Evolutionary conservation across 805 yeast species (phyloP).

Genomic region (Blastobotrys mokoenaii): DNA sequence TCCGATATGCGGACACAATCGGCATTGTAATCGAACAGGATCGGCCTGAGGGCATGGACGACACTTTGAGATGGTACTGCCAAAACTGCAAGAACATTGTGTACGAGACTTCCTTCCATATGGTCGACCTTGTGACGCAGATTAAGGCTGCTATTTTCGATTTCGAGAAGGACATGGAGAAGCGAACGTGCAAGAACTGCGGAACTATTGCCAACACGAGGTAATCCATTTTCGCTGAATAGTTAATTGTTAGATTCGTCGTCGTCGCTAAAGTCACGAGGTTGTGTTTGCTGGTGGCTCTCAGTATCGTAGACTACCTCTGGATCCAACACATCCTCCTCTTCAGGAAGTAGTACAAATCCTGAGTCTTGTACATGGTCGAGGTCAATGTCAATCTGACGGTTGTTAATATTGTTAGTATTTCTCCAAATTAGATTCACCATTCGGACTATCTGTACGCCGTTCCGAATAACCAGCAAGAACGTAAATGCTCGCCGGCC

Average conservation of each 20-base stretch:
- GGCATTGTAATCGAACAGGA: slow-evolving; percentile 92
- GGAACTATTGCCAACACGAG: slow-evolving; percentile 40
- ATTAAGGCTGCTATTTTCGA: slow-evolving; percentile 71
- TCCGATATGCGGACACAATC: slow-evolving; percentile 73
- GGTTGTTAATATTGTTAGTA: slow-evolving; percentile 5
- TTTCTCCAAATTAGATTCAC: slow-evolving; percentile 11
- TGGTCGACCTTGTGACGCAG: slow-evolving; percentile 80
- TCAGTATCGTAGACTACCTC: slow-evolving; percentile 4
- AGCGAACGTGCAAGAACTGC: slow-evolving; percentile 68
- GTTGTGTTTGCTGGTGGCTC: not conserved
- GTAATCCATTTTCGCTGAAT: not conserved
- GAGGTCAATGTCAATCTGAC: slow-evolving; percentile 11
- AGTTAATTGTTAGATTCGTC: not conserved
- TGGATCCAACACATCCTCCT: slow-evolving; percentile 5
- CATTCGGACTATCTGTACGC: slow-evolving; percentile 10
- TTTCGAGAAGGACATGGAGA: slow-evolving; percentile 54
- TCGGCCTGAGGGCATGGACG: slow-evolving; percentile 63
- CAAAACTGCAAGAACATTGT: slow-evolving; percentile 54
- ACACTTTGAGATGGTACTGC: slow-evolving; percentile 85
- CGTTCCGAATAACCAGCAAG: slow-evolving; percentile 9
- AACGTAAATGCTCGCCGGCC: slow-evolving; percentile 10
- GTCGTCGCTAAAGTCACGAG: not conserved
- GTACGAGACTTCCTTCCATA: slow-evolving; percentile 62
- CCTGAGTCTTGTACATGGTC: slow-evolving; percentile 10
- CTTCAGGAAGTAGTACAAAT: slow-evolving; percentile 10